These are phyloP conservation scores for Xylariaceae sp. DNA, from an alignment of 2,329 filamentous ascomycete species.

Conservation along the genomic window DNA sequence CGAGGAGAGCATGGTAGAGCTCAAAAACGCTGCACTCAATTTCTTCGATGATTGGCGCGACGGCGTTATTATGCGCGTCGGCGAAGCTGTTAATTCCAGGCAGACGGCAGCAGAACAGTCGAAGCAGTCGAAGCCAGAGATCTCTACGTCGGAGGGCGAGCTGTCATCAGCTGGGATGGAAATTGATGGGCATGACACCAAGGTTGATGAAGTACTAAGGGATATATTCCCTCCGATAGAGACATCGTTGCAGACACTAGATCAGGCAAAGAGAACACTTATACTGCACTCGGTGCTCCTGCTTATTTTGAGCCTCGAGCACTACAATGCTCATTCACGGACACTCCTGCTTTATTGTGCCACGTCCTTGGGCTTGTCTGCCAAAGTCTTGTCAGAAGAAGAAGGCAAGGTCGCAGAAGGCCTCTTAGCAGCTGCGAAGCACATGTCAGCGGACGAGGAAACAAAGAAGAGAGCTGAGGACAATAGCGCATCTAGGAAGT, in stretches of 20 bases:
- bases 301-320: conserved; percentile 75
- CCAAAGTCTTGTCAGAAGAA: conserved; percentile 69
- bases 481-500: conserved; percentile 67
- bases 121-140: conserved; percentile 29
- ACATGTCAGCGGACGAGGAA: conserved; percentile 69
- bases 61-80: conserved; percentile 39
- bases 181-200: conserved; percentile 45
- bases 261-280: conserved; percentile 66
- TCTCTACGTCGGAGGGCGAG: not conserved
- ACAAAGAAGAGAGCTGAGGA: conserved; percentile 69
- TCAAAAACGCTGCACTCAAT: conserved; percentile 37
- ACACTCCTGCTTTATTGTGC: conserved; percentile 73
- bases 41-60: conserved; percentile 44
- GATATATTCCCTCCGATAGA: conserved; percentile 66
- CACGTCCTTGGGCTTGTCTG: conserved; percentile 73
- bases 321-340: conserved; percentile 78
- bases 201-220: conserved; percentile 56
- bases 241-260: conserved; percentile 66
- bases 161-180: conserved; percentile 20
- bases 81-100: conserved; percentile 39
- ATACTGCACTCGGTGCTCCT: conserved; percentile 77
- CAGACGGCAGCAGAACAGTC: conserved; percentile 31
- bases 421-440: conserved; percentile 74
- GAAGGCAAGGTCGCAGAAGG: conserved; percentile 79
- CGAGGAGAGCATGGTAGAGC: conserved; percentile 34